Base-by-base conservation (phyloP, 2,329 filamentous ascomycete genomes). In the Septoria petroselini region DNA sequence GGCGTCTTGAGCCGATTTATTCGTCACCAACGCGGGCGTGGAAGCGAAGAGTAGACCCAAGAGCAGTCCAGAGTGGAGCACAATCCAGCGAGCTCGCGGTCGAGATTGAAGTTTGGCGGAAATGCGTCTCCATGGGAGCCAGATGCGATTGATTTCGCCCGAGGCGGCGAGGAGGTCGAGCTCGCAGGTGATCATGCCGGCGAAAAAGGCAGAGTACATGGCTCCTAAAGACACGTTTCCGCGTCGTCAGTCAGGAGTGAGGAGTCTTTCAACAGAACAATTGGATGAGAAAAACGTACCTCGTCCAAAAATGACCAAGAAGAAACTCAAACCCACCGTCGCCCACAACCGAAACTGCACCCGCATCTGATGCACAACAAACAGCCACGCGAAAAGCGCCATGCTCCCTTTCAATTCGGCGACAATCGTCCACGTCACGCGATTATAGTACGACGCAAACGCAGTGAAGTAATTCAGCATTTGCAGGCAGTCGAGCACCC, bases 331-430 rank as follows among this genome's bases (percentile, higher is more conserved):
- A 4, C 25, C 54, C 9, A 50, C 15, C 2, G 54, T 60, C 3
- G 49, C 21, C 27, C 47, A 5, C 3, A 59, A 27, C 30, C 58
- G 40, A n/a, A 18, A 41, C 17, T 53, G 47, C 4, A 37, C 46
- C 11, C 34, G 42, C 14, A 55, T 27, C 25, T 42, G 34, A 33
- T 58, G 54, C 2, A 85, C 70, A 0, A 81, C 77, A 15, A 80
- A 64, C 3, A 81, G 67, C 0, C 76, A 66, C 0, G 76, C 79
- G 62, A 83, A 86, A 38, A 83, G 66, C 54, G 82, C 69, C 50
- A 86, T 73, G 1, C 82, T 85, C 5, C 83, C 83, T 57, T 74
- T 70, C 66, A 82, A 76, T 62, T 85, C 82, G n/a, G 81, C 69
- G 0, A 82, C 79, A 45, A 85, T 84, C 0, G 76, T 82, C 80